Evolutionary conservation across 176 grass and related monocot species (phyloP), one percentile per base, ranked within the genome.

Genomic region (Cenchrus fungigraminus): DNA sequence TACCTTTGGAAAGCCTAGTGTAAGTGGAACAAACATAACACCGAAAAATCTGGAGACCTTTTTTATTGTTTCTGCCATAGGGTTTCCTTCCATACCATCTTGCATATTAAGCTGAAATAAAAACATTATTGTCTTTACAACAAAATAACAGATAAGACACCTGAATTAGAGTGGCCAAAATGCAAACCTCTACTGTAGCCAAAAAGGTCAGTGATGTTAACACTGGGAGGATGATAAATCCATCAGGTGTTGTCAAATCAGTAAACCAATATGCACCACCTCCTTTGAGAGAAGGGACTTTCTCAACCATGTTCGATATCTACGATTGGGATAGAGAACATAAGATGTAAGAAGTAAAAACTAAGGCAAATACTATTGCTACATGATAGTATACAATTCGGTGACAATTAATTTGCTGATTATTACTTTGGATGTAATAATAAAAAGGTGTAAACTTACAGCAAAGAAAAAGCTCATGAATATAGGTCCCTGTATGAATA

Each of bases 231-330:
- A 98, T 91, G 22, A 86, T 79, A 74, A 91, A 85, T 3, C 81
- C 56, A 12, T 98, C 97, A 28, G 93, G 93, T 50, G 93, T 92
- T 19, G 97, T 98, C 89, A 98, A 89, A 87, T 98, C 97, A 84
- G 93, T 98, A 90, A 98, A 98, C 97, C 97, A 98, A 85, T 95
- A 89, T 65, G 79, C 62, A 75, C 97, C 93, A 79, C 97, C 97
- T 79, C 81, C 91, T 93, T 98, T 98, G 25, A 98, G 72, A 63
- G 93, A 98, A 64, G 93, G 93, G 59, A 96, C 93, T 88, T 99
- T 96, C 81, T 99, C 93, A 78, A 94, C 93, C 93, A 99, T 99
- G 61, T 95, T 96, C 84, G 86, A 83, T 79, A 99, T 99, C 97
- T 99, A 82, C 52, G 94, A 45, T 77, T 70, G 32, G 54, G 32